Evolutionary conservation across 768 basidiomycete genomes (phyloP), one percentile per base, ranked within the genome.

Genomic region (Gloeostereum incarnatum): DNA sequence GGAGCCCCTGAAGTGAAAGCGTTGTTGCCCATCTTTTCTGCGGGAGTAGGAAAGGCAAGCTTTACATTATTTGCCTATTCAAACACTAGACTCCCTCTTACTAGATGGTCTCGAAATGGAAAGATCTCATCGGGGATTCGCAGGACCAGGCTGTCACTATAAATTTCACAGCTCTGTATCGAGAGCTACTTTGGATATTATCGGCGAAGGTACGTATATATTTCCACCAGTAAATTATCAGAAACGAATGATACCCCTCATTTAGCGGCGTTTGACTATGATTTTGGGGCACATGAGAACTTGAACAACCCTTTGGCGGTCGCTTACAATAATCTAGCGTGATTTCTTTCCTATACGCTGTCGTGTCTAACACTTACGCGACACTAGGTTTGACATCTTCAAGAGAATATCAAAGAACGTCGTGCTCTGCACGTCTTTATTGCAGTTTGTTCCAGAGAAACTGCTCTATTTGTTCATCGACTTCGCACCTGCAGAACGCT

Each of bases 241-340:
- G 31, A 38, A 18, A 18, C 36, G 8, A 24, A 24, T 17, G 23
- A 9, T 29, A 29, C 14, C 7, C 19, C 6, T 26, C 21, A 11
- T n/a, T 23, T 35, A 71, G 69, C 69, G 40, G 69, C 69, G 2
- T 71, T 71, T 53, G 74, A 75, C 47, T 73, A 73, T 49, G 64
- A 74, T 13, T 74, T 78, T 40, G 73, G 71, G 17, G 69, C 69
- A 0, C 47, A 75, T n/a, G 57, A 65, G 10, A 58, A 71, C 38
- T 48, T 57, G 2, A 61, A 72, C 32, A 74, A 73, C 49, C 65
- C 68, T 41, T 68, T 78, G 31, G 70, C 68, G 54, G 63, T 66
- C 43, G 69, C 73, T 2, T 77, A 75, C 49, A 50, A 13, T 29
- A n/a, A n/a, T n/a, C n/a, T n/a, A n/a, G n/a, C n/a, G n/a, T n/a